Conservation (phyloP, 257 asterid species). For the Linderniella brevidens region DNA sequence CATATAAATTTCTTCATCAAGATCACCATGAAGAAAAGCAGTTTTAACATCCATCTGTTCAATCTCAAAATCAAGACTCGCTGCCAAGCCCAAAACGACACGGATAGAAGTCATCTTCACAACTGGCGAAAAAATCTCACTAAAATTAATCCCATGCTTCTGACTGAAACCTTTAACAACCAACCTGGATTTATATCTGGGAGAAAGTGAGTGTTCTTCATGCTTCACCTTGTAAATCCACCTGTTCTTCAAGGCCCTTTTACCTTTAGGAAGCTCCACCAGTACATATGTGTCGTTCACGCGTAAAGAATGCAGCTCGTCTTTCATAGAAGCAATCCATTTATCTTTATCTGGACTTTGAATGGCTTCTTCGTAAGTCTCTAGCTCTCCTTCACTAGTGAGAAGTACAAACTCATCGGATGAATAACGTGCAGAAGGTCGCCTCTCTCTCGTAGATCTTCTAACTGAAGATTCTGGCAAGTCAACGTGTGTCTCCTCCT, state of each 20-base stretch:
- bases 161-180: conserved; percentile 1
- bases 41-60: background rate
- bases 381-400: conserved; percentile 6
- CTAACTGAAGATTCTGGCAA: background rate
- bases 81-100: background rate
- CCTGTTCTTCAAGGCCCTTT: background rate
- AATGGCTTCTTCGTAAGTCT: conserved; percentile 2
- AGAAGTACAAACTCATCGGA: conserved; percentile 2
- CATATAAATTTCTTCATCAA: no score
- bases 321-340: conserved; percentile 8
- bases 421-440: background rate
- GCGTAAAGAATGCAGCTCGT: conserved; percentile 9
- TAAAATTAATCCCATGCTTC: background rate
- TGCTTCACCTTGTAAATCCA: conserved; percentile 1
- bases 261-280: conserved; percentile 5
- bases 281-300: conserved; percentile 8
- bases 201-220: background rate
- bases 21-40: no score
- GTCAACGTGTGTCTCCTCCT: background rate
- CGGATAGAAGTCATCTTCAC: background rate
- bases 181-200: conserved; percentile 2
- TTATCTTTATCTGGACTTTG: background rate
- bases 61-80: background rate
- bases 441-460: background rate
- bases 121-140: background rate